Percentiles rank a stretch among this genome's conserved stretches.
Conservation (phyloP, 306 rosid species). For the Cyamopsis tetragonoloba region DNA sequence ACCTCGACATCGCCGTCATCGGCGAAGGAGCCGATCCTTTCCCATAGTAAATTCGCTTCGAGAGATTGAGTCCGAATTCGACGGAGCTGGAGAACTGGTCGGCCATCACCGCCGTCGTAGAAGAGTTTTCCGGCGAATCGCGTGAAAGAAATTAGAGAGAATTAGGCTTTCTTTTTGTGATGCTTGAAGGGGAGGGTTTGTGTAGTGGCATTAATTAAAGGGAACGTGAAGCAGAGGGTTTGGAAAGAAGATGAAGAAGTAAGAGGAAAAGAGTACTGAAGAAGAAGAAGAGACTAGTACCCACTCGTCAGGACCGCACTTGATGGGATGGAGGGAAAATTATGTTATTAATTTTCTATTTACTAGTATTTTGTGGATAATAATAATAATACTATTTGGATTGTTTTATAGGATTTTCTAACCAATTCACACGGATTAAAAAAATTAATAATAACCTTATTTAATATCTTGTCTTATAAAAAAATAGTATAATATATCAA, state of each 20-base stretch:
- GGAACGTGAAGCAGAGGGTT: constrained; percentile 2
- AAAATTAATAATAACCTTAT: no score
- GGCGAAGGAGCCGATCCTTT: constrained; percentile 41
- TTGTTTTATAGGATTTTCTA: no score
- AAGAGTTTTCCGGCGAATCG: constrained; percentile 7
- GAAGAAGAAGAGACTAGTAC: constrained; percentile 4
- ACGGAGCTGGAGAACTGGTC: constrained; percentile 66
- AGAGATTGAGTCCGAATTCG: constrained; percentile 63
- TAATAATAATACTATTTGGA: no score
- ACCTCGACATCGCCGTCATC: constrained; percentile 27
- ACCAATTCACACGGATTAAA: no score
- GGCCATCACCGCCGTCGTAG: constrained; percentile 35
- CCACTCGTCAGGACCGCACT: neutral
- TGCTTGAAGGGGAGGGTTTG: neutral
- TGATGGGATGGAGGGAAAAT: neutral
- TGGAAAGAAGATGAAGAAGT: neutral
- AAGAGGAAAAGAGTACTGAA: neutral
- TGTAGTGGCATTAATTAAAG: constrained; percentile 12
- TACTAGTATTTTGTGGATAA: no score
- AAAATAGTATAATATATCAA: no score
- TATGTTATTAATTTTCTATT: no score
- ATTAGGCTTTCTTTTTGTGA: no score
- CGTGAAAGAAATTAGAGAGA: neutral
- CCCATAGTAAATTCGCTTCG: constrained; percentile 64
- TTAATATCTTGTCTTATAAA: no score